These are phyloP conservation scores for Magnusiomyces tetraspermus DNA, from an alignment of 1,139 yeast species.

Conservation along the genomic window DNA sequence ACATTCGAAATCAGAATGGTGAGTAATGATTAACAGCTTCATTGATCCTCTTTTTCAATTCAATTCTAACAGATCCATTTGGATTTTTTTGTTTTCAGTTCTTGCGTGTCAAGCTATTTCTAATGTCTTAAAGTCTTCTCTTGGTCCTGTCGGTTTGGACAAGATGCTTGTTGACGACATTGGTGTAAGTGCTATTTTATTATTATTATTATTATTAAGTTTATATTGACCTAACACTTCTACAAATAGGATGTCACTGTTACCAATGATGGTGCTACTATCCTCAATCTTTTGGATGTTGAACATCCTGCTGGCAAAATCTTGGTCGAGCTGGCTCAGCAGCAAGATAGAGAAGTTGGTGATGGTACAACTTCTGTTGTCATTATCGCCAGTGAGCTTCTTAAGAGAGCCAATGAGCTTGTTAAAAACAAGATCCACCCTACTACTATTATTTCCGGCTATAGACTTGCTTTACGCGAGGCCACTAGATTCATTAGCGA, in stretches of 20 bases:
- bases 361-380: constrained; percentile 93
- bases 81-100: constrained; percentile 29
- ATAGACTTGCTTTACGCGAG: constrained; percentile 85
- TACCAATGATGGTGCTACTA: constrained; percentile 98
- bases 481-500: constrained; percentile 84
- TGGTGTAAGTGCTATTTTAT: constrained; percentile 38
- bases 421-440: constrained; percentile 94
- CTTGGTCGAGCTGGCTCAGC: constrained; percentile 93
- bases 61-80: neutral
- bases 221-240: neutral
- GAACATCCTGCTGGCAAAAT: constrained; percentile 99
- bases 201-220: neutral
- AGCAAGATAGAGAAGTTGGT: constrained; percentile 98
- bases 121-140: constrained; percentile 90
- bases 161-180: constrained; percentile 98
- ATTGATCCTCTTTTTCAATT: constrained; percentile 2
- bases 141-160: constrained; percentile 97
- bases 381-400: constrained; percentile 84
- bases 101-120: constrained; percentile 95
- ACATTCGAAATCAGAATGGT: constrained; percentile 88
- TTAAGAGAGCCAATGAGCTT: constrained; percentile 87
- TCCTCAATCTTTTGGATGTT: constrained; percentile 79
- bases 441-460: constrained; percentile 94
- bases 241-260: constrained; percentile 71
- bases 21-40: constrained; percentile 10